Evolutionary conservation across 2,329 filamentous ascomycete species (phyloP).

Genomic region (Escovopsis sp.): DNA sequence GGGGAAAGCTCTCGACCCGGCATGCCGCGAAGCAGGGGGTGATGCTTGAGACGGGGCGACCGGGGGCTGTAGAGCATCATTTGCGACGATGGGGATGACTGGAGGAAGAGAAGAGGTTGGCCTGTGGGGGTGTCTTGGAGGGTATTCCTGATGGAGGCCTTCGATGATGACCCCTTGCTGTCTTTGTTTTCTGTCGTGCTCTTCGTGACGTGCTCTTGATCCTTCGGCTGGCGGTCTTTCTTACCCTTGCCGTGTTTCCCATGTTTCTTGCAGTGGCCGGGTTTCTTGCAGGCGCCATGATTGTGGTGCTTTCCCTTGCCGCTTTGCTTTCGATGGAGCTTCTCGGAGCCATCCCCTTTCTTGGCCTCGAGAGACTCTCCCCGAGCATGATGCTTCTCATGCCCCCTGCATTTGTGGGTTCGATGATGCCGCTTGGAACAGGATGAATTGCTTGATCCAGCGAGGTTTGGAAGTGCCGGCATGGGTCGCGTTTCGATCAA

Average conservation of each 20-base stretch:
- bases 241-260: too few relatives aligned
- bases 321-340: too few relatives aligned
- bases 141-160: constrained; percentile 1
- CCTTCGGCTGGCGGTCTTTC: too few relatives aligned
- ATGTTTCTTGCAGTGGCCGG: too few relatives aligned
- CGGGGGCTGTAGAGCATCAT: constrained; percentile 1
- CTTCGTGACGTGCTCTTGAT: too few relatives aligned
- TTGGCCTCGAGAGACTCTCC: too few relatives aligned
- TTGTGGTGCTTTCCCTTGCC: too few relatives aligned
- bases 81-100: background rate
- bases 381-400: background rate
- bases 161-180: background rate
- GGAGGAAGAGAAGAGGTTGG: constrained; percentile 2
- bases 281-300: too few relatives aligned
- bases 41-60: constrained; percentile 6
- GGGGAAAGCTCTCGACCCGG: constrained; percentile 24
- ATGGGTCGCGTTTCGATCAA: constrained; percentile 5
- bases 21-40: constrained; percentile 30
- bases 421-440: background rate
- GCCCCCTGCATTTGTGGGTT: background rate
- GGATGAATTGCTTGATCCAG: background rate
- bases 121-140: constrained; percentile 5
- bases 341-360: too few relatives aligned
- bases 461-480: background rate
- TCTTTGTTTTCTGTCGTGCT: too few relatives aligned